These are phyloP conservation scores for Russula abietina DNA, from an alignment of 768 basidiomycete species.

Conservation along the genomic window DNA sequence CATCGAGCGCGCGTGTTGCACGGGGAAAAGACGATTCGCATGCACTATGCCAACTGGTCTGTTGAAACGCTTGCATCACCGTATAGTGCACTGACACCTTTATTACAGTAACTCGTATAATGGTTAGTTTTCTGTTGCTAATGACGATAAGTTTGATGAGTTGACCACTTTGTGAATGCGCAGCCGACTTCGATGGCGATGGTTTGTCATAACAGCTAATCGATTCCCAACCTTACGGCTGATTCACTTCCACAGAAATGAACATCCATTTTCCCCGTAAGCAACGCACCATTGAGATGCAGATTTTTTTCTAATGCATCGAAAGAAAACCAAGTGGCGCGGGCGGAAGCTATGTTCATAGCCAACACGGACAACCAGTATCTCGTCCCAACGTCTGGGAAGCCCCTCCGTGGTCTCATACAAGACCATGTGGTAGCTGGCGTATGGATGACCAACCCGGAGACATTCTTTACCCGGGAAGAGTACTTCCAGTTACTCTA, in stretches of 20 bases:
- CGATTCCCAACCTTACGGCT: slow-evolving; percentile 6
- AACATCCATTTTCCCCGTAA: slow-evolving; percentile 98
- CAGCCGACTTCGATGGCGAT: slow-evolving; percentile 92
- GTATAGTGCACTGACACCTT: slow-evolving; percentile 23
- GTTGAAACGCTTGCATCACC: slow-evolving; percentile 28
- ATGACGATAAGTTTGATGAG: slow-evolving; percentile 12
- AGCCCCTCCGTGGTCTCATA: slow-evolving; percentile 93
- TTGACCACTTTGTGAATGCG: slow-evolving; percentile 12
- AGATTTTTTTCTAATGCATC: slow-evolving; percentile 7
- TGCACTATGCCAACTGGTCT: slow-evolving; percentile 99
- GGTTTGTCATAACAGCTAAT: slow-evolving; percentile 42
- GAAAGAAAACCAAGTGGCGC: slow-evolving; percentile 87
- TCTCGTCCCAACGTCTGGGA: slow-evolving; percentile 97
- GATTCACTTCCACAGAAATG: slow-evolving; percentile 63
- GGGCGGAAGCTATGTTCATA: slow-evolving; percentile 89
- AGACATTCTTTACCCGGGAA: slow-evolving; percentile 90
- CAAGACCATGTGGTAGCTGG: slow-evolving; percentile 99
- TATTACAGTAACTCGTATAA: slow-evolving; percentile 88
- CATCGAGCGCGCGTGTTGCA: slow-evolving; percentile 87
- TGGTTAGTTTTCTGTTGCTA: slow-evolving; percentile 42
- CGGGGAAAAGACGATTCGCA: slow-evolving; percentile 97
- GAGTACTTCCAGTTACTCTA: slow-evolving; percentile 96
- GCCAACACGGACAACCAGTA: slow-evolving; percentile 99
- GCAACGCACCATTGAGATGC: slow-evolving; percentile 29
- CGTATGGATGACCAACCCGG: slow-evolving; percentile 98